phyloP scores from a whole-genome alignment of 768 basidiomycete species.

The Postia placenta region DNA sequence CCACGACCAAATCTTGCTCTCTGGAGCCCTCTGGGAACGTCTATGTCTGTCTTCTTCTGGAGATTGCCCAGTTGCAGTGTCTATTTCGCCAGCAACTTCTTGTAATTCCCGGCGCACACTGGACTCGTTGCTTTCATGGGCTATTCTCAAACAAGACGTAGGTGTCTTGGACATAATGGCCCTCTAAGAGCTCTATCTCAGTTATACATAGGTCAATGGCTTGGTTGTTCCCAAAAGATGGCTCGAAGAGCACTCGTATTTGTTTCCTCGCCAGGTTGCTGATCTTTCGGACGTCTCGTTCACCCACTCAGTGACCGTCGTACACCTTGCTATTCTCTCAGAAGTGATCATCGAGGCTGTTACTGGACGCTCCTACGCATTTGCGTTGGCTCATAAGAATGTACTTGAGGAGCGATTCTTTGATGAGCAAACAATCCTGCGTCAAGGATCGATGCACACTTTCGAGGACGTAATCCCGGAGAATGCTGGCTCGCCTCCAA shows the following conservation, averaged over 20 bases:
- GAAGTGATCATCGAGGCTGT: slow-evolving; percentile 20
- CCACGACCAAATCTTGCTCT: slow-evolving; percentile 7
- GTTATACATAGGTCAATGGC: slow-evolving; percentile 9
- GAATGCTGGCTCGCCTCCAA: background rate
- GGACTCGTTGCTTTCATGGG: slow-evolving; percentile 29
- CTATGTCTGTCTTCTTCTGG: background rate
- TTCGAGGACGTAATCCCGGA: slow-evolving; percentile 12
- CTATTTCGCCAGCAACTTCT: slow-evolving; percentile 7
- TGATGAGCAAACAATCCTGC: slow-evolving; percentile 34
- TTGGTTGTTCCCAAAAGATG: slow-evolving; percentile 11
- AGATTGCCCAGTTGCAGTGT: slow-evolving; percentile 7
- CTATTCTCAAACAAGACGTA: slow-evolving; percentile 33
- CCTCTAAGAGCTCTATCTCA: too few species aligned
- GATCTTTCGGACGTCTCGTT: background rate
- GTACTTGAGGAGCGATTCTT: slow-evolving; percentile 21
- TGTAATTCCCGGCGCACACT: background rate
- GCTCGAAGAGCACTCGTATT: slow-evolving; percentile 10
- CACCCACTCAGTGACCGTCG: slow-evolving; percentile 12
- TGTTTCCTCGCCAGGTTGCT: slow-evolving; percentile 4
- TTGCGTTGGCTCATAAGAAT: slow-evolving; percentile 11
- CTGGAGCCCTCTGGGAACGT: slow-evolving; percentile 9
- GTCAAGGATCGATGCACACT: slow-evolving; percentile 39
- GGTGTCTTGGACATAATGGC: too few species aligned
- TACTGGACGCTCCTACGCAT: slow-evolving; percentile 16
- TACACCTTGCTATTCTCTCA: slow-evolving; percentile 14